phyloP scores from a whole-genome alignment of 352 stramenopile species.

The Pythium dissotocum region DNA sequence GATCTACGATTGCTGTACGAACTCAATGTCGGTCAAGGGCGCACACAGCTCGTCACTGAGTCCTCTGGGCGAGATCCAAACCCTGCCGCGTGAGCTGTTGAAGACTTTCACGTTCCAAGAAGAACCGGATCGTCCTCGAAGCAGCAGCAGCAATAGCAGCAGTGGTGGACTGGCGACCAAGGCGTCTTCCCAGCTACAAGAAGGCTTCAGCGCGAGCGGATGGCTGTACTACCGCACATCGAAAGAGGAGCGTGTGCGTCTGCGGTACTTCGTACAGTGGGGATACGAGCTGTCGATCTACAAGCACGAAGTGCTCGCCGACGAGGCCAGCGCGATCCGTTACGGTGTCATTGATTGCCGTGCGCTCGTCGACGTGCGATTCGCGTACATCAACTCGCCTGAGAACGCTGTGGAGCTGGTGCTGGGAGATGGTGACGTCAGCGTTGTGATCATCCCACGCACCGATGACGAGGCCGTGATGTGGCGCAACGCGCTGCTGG shows the following conservation, averaged over 20 bases:
- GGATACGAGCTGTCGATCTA: constrained; percentile 89
- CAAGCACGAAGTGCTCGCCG: constrained; percentile 83
- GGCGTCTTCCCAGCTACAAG: constrained; percentile 5
- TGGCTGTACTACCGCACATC: constrained; percentile 88
- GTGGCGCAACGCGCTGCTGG: constrained; percentile 77
- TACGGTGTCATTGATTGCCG: constrained; percentile 88
- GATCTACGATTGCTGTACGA: constrained; percentile 88
- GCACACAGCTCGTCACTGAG: constrained; percentile 46
- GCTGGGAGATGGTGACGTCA: constrained; percentile 57
- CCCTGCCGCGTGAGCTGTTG: constrained; percentile 81
- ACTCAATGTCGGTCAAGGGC: constrained; percentile 84
- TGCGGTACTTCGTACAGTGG: constrained; percentile 88
- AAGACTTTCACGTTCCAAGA: constrained; percentile 76
- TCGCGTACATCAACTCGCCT: constrained; percentile 81
- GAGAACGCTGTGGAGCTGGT: constrained; percentile 86
- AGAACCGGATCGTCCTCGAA: constrained; percentile 19
- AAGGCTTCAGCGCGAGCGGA: constrained; percentile 72
- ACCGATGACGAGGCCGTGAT: constrained; percentile 85
- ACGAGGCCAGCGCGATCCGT: constrained; percentile 77
- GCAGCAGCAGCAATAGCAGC: constrained; percentile 23
- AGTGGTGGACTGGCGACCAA: constrained; percentile 7
- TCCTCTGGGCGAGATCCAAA: constrained; percentile 70
- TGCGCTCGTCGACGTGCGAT: constrained; percentile 78
- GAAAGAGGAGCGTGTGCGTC: constrained; percentile 76
- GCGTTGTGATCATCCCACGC: constrained; percentile 79